Base-by-base conservation (phyloP, 106 monocot genomes). In the Acanthochlamys bracteata region DNA sequence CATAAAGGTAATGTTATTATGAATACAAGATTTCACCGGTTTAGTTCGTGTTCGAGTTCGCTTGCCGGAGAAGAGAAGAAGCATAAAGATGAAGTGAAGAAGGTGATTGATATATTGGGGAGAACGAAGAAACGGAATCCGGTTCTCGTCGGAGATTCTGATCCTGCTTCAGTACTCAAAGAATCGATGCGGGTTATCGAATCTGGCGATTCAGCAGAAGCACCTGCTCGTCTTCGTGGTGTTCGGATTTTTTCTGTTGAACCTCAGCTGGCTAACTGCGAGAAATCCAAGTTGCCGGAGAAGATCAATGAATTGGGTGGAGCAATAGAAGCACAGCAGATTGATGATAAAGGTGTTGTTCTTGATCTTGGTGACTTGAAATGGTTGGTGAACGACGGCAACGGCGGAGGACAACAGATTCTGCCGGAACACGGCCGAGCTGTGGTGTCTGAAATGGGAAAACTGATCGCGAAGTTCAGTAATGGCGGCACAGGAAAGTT, bases 341-440 rank as follows among this genome's bases (percentile, higher is more conserved):
- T 25, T 40, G 57, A 23, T 24, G 55, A 39, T 3, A 54, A 60
- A 16, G 93, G 81, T 1, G 78, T 80, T 19, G 57, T 94, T 14
- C 26, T 94, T 12, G 77, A 94, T 77, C 71, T 90, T 4, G 90
- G 94, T 2, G 84, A 94, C 56, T 74, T 95, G 41, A 86, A 84
- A 65, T 95, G 95, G 95, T 54, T 95, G 20, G 89, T 94, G 42
- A 83, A 83, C 46, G 22, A 69, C 55, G 64, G 42, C n/a, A 13
- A 23, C 4, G 13, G 23, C 45, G 63, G 39, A 0, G 66, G 39
- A n/a, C 74, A 68, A 70, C 66, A 58, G 58, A 4, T 60, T 11
- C 21, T 79, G 1, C 39, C 78, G 22, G 79, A 83, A 39, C 40
- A 25, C 2, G 87, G 76, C 7, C 71, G 74, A 15, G 71, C 65